phyloP scores from a whole-genome alignment of 371 early-diverging fungal species.

The Apophysomyces sp. region DNA sequence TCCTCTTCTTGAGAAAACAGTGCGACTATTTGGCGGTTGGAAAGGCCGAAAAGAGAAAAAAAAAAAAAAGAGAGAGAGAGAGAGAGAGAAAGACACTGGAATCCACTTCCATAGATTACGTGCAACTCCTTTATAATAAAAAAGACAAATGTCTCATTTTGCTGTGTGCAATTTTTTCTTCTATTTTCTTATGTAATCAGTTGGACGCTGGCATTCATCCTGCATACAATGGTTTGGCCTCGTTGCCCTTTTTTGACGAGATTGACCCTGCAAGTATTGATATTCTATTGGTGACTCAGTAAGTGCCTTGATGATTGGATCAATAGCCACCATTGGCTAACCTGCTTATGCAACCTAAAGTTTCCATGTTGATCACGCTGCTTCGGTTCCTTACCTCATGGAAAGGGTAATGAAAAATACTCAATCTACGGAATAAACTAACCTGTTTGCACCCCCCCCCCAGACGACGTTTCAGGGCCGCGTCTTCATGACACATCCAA shows the following conservation, averaged over 20 bases:
- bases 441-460: neutral
- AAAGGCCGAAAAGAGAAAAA: neutral
- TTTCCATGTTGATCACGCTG: conserved; percentile 99
- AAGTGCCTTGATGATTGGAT: conserved; percentile 21
- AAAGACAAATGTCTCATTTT: conserved; percentile 7
- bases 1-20: neutral
- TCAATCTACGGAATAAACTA: neutral
- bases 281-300: conserved; percentile 96
- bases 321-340: neutral
- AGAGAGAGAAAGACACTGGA: neutral
- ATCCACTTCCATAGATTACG: neutral
- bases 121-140: conserved; percentile 3
- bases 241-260: conserved; percentile 98
- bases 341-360: conserved; percentile 38
- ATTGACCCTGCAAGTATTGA: conserved; percentile 96
- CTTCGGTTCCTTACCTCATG: conserved; percentile 98
- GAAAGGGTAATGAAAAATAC: conserved; percentile 71
- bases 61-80: neutral
- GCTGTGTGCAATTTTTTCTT: conserved; percentile 14
- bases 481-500: conserved; percentile 99
- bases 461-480: conserved; percentile 98
- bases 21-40: neutral
- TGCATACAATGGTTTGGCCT: conserved; percentile 94
- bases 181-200: conserved; percentile 31
- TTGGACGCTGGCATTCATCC: conserved; percentile 99